Evolutionary conservation across 441 rosid species (phyloP).

Genomic region (Cnidoscolus chayamansa): DNA sequence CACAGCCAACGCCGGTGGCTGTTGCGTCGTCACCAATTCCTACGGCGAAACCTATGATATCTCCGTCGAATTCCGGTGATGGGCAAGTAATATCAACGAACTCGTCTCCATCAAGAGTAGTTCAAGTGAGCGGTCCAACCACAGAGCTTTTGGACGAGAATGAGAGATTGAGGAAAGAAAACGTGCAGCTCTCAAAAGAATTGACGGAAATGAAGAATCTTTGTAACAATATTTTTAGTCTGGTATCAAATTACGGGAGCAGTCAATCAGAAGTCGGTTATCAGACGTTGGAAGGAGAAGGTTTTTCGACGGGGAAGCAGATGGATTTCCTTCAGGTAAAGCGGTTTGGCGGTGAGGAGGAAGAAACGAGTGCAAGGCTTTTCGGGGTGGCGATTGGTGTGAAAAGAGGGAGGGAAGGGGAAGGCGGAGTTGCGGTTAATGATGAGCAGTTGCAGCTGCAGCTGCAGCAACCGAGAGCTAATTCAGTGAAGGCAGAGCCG

Average conservation of each 20-base stretch:
- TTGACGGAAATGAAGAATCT: slow-evolving; percentile 57
- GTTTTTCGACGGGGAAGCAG: slow-evolving; percentile 27
- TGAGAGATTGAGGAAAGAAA: slow-evolving; percentile 73
- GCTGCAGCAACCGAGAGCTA: slow-evolving; percentile 29
- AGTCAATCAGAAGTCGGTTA: slow-evolving; percentile 23
- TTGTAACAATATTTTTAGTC: slow-evolving; percentile 55
- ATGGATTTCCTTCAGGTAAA: slow-evolving; percentile 37
- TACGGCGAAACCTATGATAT: slow-evolving; percentile 35
- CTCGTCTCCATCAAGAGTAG: slow-evolving; percentile 50
- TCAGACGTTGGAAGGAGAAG: slow-evolving; percentile 29
- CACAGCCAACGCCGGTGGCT: slow-evolving; percentile 27
- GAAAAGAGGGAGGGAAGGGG: slow-evolving; percentile 59
- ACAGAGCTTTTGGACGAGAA: slow-evolving; percentile 82
- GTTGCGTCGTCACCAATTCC: slow-evolving; percentile 29
- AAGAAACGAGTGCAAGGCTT: slow-evolving; percentile 47
- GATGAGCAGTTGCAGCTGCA: slow-evolving; percentile 25
- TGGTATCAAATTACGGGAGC: slow-evolving; percentile 53
- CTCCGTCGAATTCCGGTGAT: slow-evolving; percentile 79
- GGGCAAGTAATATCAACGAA: slow-evolving; percentile 67
- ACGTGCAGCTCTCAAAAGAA: slow-evolving; percentile 58
- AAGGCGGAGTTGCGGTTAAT: slow-evolving; percentile 10
- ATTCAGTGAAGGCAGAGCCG: slow-evolving; percentile 41
- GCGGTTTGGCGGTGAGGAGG: slow-evolving; percentile 24
- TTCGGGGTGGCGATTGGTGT: slow-evolving; percentile 80
- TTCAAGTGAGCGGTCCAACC: slow-evolving; percentile 20